Conservation (phyloP, 305 asterid genomes). For the Caryopteris hybrid region DNA sequence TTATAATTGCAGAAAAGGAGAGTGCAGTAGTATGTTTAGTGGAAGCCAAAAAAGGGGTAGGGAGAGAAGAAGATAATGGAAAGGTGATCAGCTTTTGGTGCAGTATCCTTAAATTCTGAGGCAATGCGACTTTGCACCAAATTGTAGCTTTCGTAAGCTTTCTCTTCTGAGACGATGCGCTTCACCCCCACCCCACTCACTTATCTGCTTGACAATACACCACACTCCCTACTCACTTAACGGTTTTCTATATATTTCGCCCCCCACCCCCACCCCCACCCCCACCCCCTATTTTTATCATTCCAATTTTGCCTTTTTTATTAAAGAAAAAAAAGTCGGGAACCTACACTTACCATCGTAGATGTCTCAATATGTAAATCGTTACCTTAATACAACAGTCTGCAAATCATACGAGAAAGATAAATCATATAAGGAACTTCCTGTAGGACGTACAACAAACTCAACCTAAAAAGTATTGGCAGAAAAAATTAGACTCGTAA, state of each 20-base stretch:
- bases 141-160: constrained; percentile 44
- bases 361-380: too few species aligned
- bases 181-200: constrained; percentile 22
- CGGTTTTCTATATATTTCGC: constrained; percentile 38
- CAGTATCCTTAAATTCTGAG: constrained; percentile 28
- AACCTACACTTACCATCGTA: too few species aligned
- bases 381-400: too few species aligned
- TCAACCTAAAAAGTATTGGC: too few species aligned
- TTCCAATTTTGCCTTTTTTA: too few species aligned
- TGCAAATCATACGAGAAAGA: too few species aligned
- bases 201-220: constrained; percentile 44
- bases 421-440: too few species aligned
- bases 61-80: constrained; percentile 1
- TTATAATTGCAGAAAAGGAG: too few species aligned
- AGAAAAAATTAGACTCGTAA: too few species aligned
- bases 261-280: neutral
- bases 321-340: too few species aligned
- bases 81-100: constrained; percentile 17
- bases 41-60: constrained; percentile 14
- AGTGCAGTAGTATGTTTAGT: neutral
- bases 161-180: constrained; percentile 16
- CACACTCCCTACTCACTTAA: constrained; percentile 22
- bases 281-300: neutral
- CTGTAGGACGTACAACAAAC: too few species aligned
- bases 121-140: constrained; percentile 47